phyloP scores from a whole-genome alignment of 2,329 filamentous ascomycete genomes.

The Furcasterigmium furcatum region DNA sequence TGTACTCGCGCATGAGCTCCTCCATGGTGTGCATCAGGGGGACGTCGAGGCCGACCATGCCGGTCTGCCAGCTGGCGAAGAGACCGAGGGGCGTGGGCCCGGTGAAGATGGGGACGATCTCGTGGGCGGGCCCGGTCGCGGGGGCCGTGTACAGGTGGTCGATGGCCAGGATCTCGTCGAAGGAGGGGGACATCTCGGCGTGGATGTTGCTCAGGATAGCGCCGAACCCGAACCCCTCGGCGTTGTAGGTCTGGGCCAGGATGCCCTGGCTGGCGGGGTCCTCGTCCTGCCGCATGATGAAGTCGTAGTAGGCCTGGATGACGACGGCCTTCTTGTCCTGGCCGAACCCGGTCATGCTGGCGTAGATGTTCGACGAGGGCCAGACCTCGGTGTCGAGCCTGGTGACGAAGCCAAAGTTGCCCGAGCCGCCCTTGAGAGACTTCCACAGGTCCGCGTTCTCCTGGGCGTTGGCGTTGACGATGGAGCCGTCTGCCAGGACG shows the following conservation, averaged over 20 bases:
- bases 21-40: slow-evolving; percentile 1
- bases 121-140: background rate
- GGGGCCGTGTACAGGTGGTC: background rate
- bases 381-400: slow-evolving; percentile 15
- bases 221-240: background rate
- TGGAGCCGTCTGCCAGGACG: slow-evolving; percentile 34
- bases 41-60: slow-evolving; percentile 2
- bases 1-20: slow-evolving; percentile 2
- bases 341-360: slow-evolving; percentile 4
- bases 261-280: slow-evolving; percentile 6
- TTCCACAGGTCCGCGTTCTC: slow-evolving; percentile 37
- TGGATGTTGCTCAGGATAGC: slow-evolving; percentile 1
- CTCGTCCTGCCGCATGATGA: slow-evolving; percentile 1
- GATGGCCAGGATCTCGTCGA: slow-evolving; percentile 7
- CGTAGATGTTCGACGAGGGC: slow-evolving; percentile 4
- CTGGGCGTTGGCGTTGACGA: slow-evolving; percentile 34
- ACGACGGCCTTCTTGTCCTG: background rate
- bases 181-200: background rate
- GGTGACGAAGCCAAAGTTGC: slow-evolving; percentile 40
- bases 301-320: slow-evolving; percentile 6
- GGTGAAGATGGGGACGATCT: slow-evolving; percentile 2
- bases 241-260: background rate
- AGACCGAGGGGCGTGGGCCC: background rate
- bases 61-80: slow-evolving; percentile 2
- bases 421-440: slow-evolving; percentile 43